Base-by-base conservation (phyloP, 1,139 yeast species). In the Geotrichum histeridarum region DNA sequence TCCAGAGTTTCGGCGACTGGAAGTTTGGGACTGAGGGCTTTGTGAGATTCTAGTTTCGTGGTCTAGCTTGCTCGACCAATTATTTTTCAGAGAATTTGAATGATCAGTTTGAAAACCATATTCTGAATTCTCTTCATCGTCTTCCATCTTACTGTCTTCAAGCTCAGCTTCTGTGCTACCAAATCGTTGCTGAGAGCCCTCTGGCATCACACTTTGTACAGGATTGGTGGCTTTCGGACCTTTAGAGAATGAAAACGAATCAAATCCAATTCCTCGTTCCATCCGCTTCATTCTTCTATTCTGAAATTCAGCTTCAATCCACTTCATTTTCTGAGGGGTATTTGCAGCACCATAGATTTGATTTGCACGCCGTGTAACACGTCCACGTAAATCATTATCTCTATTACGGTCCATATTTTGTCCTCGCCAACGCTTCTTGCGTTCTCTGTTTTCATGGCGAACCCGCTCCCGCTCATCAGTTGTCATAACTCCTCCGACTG, bases 341-440 rank as follows among this genome's bases (percentile, higher is more conserved):
- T 77, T 82, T 2, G 71, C 74, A 11, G 74, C 77, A 0, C 96
- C 95, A 70, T 82, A 90, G 60, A 85, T 72, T 17, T 72, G 70
- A 44, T 74, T 74, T 0, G 98, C 97, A 47, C 93, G 75, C 61
- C 83, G 84, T 58, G 80, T 77, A 31, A 93, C 85, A 54, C 98
- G 75, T 1, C 87, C 81, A 53, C 95, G 77, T 57, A 91, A 72
- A 67, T 91, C 98, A 63, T 87, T 86, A 67, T 89, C 96, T 70
- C 88, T 84, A 67, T 91, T 91, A 60, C 94, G 77, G 59, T 85
- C 86, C 14, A 80, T 79, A 67, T 91, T 90, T 38, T 82, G 84
- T 59, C 83, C 93, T 65, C 98, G 80, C 98, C 98, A 93, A 62
- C 82, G 81, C 72, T 90, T 84, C 72, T 93, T 93, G 41, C 98